phyloP scores from a whole-genome alignment of 352 stramenopile genomes.

The Globisporangium perplexum region DNA sequence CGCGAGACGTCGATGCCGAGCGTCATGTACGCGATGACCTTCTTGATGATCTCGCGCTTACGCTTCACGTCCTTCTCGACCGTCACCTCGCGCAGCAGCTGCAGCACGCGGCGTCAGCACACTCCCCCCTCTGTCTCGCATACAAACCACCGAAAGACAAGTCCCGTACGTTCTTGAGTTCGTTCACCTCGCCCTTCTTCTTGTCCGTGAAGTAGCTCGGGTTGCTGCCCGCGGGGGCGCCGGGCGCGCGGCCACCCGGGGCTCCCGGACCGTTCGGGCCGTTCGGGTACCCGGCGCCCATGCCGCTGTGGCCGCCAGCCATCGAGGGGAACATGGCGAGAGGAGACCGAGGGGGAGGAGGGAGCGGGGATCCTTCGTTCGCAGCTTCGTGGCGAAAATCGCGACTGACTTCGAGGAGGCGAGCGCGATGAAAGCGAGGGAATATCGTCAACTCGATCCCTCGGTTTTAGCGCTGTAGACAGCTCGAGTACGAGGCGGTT shows the following conservation, averaged over 20 bases:
- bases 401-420: not conserved
- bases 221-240: constrained; percentile 26
- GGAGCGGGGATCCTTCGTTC: not conserved
- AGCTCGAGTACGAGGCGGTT: constrained; percentile 2
- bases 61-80: constrained; percentile 96
- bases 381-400: not conserved
- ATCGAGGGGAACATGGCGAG: constrained; percentile 30
- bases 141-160: too few species aligned
- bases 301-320: constrained; percentile 12
- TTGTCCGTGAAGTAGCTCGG: constrained; percentile 86
- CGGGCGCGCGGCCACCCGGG: constrained; percentile 17
- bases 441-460: too few species aligned
- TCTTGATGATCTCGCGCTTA: constrained; percentile 99
- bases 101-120: not conserved
- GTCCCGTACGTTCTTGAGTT: constrained; percentile 89
- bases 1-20: constrained; percentile 98
- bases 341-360: not conserved
- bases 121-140: not conserved
- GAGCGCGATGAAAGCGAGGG: not conserved
- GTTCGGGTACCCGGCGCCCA: constrained; percentile 13
- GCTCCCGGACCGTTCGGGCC: constrained; percentile 6
- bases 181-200: constrained; percentile 95
- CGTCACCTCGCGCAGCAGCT: constrained; percentile 89
- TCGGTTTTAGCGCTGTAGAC: too few species aligned
- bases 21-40: constrained; percentile 99